Evolutionary conservation across 257 asterid genomes (phyloP), one percentile per base, ranked within the genome.

Genomic region (Craterostigma plantagineum): DNA sequence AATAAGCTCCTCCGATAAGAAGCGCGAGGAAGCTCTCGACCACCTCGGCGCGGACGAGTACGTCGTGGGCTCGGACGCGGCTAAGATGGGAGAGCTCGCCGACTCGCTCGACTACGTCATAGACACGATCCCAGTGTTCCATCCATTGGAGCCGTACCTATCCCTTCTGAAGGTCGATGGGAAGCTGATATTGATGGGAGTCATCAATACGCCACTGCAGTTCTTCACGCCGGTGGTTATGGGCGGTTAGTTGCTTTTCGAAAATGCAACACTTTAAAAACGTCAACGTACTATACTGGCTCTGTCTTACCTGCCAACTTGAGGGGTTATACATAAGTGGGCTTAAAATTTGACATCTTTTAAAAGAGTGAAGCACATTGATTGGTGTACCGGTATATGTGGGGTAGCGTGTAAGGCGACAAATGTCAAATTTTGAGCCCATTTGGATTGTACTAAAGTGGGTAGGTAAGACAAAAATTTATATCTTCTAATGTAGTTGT

Each of bases 91-190:
- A 40, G 48, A 14, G 38, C 68, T 65, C 10, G 45, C 35, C 0
- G 56, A 56, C 49, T 56, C 57, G 51, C 57, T 66, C 8, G 73
- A 70, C 53, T 70, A 62, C 16, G 51, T 70, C 39, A 67, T 70
- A 2, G 78, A 70, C 49, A 70, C 74, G 0, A 61, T 70, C 45
- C 78, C 68, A 0, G 71, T 48, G 14, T 16, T 39, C n/a, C 78
- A 66, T 38, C 44, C 56, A 5, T 44, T 63, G 44, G 33, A 56
- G 1, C 36, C 50, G 0, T 66, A 66, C 48, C 52, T 66, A 44
- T 48, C 63, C 1, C 67, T 70, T 9, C 48, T 70, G 6, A 70
- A 60, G 16, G 18, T 56, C 1, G 56, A 59, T 48, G 78, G 78
- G 35, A 66, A 66, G 58, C 13, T 70, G 15, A 1, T 59, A 6